A percentile compares a stretch with the other conserved stretches of the same genome.
Evolutionary conservation across 176 grass and related monocot genomes (phyloP).

Genomic region (Rhynchospora tenuis): DNA sequence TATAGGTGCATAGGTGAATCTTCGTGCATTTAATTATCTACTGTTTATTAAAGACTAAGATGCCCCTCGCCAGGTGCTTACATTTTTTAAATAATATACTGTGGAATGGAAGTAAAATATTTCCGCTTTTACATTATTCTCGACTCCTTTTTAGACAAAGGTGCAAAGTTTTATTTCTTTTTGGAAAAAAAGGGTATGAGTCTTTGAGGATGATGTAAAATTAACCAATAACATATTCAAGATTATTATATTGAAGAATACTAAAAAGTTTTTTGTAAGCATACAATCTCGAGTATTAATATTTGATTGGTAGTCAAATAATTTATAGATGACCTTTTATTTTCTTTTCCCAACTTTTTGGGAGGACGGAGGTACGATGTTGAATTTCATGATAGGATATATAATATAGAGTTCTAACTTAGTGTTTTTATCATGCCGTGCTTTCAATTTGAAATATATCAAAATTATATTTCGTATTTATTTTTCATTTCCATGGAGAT

Average conservation of each 20-base stretch:
- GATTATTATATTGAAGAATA: background rate
- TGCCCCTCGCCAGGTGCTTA: constrained; percentile 2
- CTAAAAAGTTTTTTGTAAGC: background rate
- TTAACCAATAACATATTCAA: background rate
- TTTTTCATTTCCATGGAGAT: background rate
- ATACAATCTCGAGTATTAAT: background rate
- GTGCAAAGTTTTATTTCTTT: background rate
- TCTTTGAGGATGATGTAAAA: background rate
- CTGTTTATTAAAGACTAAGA: background rate
- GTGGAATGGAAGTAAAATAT: background rate
- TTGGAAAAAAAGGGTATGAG: background rate
- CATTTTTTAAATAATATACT: background rate
- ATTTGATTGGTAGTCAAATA: background rate
- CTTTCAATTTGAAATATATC: background rate
- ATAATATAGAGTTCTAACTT: background rate
- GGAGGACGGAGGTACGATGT: too few species aligned
- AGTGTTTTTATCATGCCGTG: background rate
- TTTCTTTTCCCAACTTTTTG: too few species aligned
- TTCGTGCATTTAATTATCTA: constrained; percentile 17
- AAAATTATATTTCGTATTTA: too few species aligned
- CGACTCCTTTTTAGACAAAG: background rate
- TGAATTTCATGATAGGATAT: too few species aligned
- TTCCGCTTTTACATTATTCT: constrained; percentile 1
- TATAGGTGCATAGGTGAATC: background rate
- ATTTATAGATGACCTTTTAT: background rate